Conservation (phyloP, 192 early-diverging fungal species). For the Coemansia sp. region DNA sequence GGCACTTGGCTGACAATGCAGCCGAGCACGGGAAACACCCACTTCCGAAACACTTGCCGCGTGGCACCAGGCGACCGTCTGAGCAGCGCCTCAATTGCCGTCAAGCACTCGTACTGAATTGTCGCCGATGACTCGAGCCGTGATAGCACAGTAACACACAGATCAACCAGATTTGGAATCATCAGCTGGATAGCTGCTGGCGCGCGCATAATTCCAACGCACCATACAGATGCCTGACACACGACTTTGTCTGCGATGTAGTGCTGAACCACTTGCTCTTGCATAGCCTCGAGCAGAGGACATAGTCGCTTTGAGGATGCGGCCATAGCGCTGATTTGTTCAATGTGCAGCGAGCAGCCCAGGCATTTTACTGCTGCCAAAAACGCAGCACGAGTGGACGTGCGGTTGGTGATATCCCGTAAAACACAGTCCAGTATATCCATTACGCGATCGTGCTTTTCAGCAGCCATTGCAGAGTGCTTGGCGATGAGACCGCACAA, state of each 20-base stretch:
- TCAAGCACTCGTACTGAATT: conserved; percentile 37
- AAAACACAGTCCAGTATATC: conserved; percentile 19
- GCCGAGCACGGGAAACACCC: conserved; percentile 45
- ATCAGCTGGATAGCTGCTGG: conserved; percentile 13
- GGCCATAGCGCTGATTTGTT: conserved; percentile 7
- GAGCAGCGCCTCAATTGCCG: conserved; percentile 36
- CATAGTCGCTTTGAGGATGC: conserved; percentile 1
- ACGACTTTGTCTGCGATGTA: conserved; percentile 25
- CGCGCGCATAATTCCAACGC: conserved; percentile 27
- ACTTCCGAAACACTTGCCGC: conserved; percentile 26
- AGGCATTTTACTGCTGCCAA: conserved; percentile 34
- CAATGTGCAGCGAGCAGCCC: conserved; percentile 32
- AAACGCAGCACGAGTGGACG: conserved; percentile 1
- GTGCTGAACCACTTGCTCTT: conserved; percentile 5
- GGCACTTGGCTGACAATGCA: conserved; percentile 31
- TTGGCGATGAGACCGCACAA: conserved; percentile 20
- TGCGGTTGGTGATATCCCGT: conserved; percentile 19
- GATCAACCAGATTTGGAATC: conserved; percentile 12
- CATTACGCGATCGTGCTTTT: background rate
- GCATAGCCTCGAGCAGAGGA: conserved; percentile 9
- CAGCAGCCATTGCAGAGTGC: background rate
- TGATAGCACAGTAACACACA: conserved; percentile 15
- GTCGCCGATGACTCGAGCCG: conserved; percentile 26
- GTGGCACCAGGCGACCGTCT: conserved; percentile 25
- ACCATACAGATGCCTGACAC: conserved; percentile 32